These are phyloP conservation scores for Ligustrum vulgare DNA, from an alignment of 257 asterid genomes.

Conservation along the genomic window DNA sequence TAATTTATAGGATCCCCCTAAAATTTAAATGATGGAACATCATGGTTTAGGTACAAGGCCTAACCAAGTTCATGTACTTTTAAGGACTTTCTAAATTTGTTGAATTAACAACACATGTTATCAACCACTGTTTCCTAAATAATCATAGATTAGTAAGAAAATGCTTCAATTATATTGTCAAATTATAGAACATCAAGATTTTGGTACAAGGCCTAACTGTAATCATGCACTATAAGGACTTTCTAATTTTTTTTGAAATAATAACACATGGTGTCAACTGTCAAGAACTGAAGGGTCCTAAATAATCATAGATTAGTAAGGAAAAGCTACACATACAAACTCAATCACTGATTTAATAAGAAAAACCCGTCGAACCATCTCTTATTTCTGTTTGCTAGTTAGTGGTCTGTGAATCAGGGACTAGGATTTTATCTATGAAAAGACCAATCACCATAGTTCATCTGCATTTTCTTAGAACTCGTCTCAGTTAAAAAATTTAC, in stretches of 20 bases:
- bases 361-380: background rate
- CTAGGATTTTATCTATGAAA: background rate
- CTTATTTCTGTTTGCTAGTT: background rate
- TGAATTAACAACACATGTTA: background rate
- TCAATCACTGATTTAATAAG: background rate
- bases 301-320: background rate
- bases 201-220: background rate
- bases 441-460: background rate
- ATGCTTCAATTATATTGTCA: background rate
- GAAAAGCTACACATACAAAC: background rate
- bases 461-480: background rate
- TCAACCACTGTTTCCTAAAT: background rate
- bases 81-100: background rate
- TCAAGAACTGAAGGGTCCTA: background rate
- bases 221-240: background rate
- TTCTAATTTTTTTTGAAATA: background rate
- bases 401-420: background rate
- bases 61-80: background rate
- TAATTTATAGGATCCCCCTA: background rate
- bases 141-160: background rate
- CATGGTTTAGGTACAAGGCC: background rate
- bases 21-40: background rate
- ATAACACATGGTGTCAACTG: background rate
- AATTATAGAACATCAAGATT: background rate
- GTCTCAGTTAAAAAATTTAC: background rate